Evolutionary conservation across 345 rosid species (phyloP), one percentile per base, ranked within the genome.

Genomic region (Brassica carinata): DNA sequence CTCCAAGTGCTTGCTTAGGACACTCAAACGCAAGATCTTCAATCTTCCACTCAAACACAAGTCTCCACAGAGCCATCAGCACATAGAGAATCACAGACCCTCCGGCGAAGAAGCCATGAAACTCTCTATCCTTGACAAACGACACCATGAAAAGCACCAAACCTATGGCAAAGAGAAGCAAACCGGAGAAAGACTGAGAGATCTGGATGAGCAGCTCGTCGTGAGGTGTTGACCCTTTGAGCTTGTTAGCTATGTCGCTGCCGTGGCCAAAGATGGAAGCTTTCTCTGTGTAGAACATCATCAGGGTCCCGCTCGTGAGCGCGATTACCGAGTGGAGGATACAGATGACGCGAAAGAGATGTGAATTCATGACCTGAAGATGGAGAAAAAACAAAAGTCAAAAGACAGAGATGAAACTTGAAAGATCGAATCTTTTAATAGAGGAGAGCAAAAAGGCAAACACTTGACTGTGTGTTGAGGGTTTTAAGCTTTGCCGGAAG

Each of bases 151-250:
- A 87, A 19, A 96, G 59, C 2, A 96, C 71, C 40, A 86, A 83
- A 51, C 99, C 98, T 0, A 96, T 87, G 0, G 89, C 85, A 64
- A 92, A 90, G 6, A 96, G 83, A 67, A 96, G 95, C 93, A 96
- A 75, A 57, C 99, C 99, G 0, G 99, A 90, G 78, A 96, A 96
- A 0, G 99, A 96, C 33, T 91, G 89, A 5, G 98, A 90, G 61
- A 92, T 96, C 87, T 85, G 88, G 76, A 93, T 90, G 81, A 94
- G 86, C 55, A 92, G 88, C 83, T 93, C 97, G 62, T 96, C 99
- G n/a, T 92, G 94, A 11, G 93, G 94, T 1, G 98, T 93, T 53
- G 98, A 96, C 1, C 99, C 99, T 71, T 84, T 85, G 53, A 91
- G 91, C 85, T 89, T 92, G 17, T 81, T 81, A 1, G 96, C 92